These are phyloP conservation scores for Stagonosporopsis vannaccii DNA, from an alignment of 2,329 filamentous ascomycete species.

Conservation along the genomic window DNA sequence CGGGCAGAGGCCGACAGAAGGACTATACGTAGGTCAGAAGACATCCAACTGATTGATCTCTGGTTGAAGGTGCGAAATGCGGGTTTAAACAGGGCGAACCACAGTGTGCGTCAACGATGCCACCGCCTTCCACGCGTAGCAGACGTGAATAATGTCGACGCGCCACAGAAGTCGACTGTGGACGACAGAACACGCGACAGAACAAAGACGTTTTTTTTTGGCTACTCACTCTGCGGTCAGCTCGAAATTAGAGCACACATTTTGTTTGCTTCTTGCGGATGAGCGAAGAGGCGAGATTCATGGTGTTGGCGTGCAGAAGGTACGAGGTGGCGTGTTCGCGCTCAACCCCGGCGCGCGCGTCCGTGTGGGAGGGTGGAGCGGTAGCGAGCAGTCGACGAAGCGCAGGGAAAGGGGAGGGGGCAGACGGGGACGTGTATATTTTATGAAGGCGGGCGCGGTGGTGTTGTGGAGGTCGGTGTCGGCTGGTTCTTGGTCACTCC, in stretches of 20 bases:
- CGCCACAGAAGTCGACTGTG: not conserved
- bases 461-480: slow-evolving; percentile 19
- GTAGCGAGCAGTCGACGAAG: slow-evolving; percentile 23
- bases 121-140: not conserved
- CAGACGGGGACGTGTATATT: not conserved
- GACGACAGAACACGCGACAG: not conserved
- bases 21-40: slow-evolving; percentile 25
- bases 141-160: slow-evolving; percentile 5
- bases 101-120: not conserved
- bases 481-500: slow-evolving; percentile 13
- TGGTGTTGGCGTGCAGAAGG: slow-evolving; percentile 15
- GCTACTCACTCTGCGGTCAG: slow-evolving; percentile 36
- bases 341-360: slow-evolving; percentile 8
- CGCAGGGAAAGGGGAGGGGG: not conserved
- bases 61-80: not conserved
- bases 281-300: slow-evolving; percentile 38
- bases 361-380: slow-evolving; percentile 16
- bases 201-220: not conserved
- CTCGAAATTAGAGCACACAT: slow-evolving; percentile 38
- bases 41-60: not conserved
- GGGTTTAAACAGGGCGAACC: not conserved
- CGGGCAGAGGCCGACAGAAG: slow-evolving; percentile 29
- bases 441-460: slow-evolving; percentile 17
- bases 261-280: slow-evolving; percentile 35
- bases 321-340: slow-evolving; percentile 18